Evolutionary conservation across 2,329 filamentous ascomycete species (phyloP), one percentile per base, ranked within the genome.

Genomic region (Penicillium sp.): DNA sequence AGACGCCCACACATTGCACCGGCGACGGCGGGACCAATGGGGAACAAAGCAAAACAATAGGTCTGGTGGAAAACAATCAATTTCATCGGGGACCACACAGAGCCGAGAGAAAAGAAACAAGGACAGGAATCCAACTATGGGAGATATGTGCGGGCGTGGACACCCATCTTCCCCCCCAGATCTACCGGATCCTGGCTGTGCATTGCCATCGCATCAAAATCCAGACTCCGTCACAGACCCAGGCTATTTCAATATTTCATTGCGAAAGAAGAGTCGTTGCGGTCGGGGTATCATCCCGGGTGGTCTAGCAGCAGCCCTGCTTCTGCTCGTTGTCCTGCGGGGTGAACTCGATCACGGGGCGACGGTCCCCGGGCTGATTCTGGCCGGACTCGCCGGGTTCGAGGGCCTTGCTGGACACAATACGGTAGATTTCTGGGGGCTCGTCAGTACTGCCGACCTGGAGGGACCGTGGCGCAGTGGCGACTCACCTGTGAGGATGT

Each of bases 331-430:
- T 77, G 55, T 92, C 85, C 52, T 84, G 79, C 35, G 86, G 80
- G 76, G 80, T 90, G 59, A 95, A 83, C 50, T 87, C 83, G 60
- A 96, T 85, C 33, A 75, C 71, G 65, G 85, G 87, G 56, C 80
- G 82, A 58, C 86, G 84, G 52, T 84, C 79, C 52, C 80, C 81
- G 58, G 92, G 84, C 51, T 84, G 83, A 60, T 84, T 83, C 64
- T 86, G 84, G 49, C 82, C 76, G 46, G 80, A 78, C 56, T 95
- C 89, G 61, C 85, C 87, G 61, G 84, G 85, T 65, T 95, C 90
- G 58, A 96, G 80, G 28, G 88, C 87, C 77, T 96, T 96, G 78
- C 85, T 92, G 40, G 90, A 96, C 51, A 98, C 92, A 59, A 98
- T 98, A 61, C 89, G 85, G 77, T 96, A 98, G 73, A 98, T 98